These are phyloP conservation scores for Alternaria burnsii DNA, from an alignment of 2,329 filamentous ascomycete species.

Conservation along the genomic window DNA sequence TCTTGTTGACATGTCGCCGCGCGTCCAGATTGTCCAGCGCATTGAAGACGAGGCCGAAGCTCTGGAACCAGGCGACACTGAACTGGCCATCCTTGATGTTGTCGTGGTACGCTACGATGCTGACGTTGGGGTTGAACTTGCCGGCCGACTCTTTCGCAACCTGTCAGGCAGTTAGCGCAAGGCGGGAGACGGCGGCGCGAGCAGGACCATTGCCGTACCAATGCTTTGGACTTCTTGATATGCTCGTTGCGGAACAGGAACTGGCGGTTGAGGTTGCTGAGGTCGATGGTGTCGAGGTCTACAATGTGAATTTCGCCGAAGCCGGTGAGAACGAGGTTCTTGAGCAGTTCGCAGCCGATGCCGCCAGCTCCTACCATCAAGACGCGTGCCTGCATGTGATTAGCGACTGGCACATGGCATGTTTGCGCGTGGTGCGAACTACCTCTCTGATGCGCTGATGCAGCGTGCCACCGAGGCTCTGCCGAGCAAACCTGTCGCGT, in stretches of 20 bases:
- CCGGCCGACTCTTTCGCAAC: constrained; percentile 91
- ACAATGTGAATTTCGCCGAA: constrained; percentile 95
- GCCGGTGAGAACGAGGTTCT: constrained; percentile 90
- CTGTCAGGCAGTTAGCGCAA: constrained; percentile 56
- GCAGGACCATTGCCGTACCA: constrained; percentile 63
- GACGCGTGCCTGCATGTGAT: constrained; percentile 73
- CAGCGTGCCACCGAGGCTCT: constrained; percentile 69
- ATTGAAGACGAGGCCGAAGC: constrained; percentile 91
- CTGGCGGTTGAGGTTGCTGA: constrained; percentile 96
- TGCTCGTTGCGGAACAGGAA: constrained; percentile 97
- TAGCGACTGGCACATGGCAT: constrained; percentile 23
- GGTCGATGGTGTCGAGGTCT: constrained; percentile 96
- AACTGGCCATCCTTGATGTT: constrained; percentile 94
- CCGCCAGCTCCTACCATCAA: constrained; percentile 96
- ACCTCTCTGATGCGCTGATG: constrained; percentile 76
- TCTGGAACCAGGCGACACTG: constrained; percentile 85
- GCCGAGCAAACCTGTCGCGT: constrained; percentile 60
- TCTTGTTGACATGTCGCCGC: constrained; percentile 92
- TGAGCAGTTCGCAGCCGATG: constrained; percentile 96
- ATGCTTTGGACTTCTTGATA: constrained; percentile 95
- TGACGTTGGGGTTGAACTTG: constrained; percentile 87
- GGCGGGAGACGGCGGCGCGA: not conserved
- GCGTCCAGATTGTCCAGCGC: constrained; percentile 96
- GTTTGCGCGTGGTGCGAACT: constrained; percentile 14
- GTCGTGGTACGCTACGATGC: constrained; percentile 87